Percentiles rank a stretch among this genome's conserved stretches.
These are phyloP conservation scores for Colletotrichum endophyticum DNA, from an alignment of 2,329 filamentous ascomycete species.

Conservation along the genomic window DNA sequence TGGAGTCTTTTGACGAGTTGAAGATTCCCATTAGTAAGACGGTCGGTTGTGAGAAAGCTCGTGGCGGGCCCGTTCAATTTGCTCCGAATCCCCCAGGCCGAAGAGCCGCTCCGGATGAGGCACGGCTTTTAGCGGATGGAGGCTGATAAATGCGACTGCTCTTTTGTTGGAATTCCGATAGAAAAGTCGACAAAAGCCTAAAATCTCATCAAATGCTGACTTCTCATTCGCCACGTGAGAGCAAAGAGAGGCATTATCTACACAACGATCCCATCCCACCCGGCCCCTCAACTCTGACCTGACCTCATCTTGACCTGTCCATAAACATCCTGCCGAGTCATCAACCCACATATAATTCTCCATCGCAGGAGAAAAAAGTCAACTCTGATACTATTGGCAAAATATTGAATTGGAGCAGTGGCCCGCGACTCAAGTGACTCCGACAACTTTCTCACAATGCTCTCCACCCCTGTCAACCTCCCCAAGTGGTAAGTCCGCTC, in stretches of 20 bases:
- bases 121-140: constrained; percentile 5
- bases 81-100: background rate
- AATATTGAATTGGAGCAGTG: background rate
- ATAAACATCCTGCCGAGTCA: background rate
- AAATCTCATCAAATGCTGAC: background rate
- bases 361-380: background rate
- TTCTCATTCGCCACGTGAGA: constrained; percentile 11
- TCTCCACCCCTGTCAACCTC: constrained; percentile 53
- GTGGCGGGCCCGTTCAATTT: background rate
- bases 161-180: background rate
- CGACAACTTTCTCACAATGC: background rate
- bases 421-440: background rate
- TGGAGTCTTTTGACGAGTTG: background rate
- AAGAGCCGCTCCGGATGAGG: background rate
- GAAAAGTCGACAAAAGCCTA: background rate
- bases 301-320: background rate
- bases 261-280: background rate
- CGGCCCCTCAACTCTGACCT: background rate
- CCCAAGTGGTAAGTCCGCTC: constrained; percentile 58
- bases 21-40: background rate
- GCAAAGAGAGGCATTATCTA: background rate
- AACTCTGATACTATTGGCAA: background rate
- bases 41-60: background rate
- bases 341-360: background rate
- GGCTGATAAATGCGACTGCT: constrained; percentile 7